Evolutionary conservation across 371 early-diverging fungal species (phyloP).

Genomic region (Entomophthora muscae): DNA sequence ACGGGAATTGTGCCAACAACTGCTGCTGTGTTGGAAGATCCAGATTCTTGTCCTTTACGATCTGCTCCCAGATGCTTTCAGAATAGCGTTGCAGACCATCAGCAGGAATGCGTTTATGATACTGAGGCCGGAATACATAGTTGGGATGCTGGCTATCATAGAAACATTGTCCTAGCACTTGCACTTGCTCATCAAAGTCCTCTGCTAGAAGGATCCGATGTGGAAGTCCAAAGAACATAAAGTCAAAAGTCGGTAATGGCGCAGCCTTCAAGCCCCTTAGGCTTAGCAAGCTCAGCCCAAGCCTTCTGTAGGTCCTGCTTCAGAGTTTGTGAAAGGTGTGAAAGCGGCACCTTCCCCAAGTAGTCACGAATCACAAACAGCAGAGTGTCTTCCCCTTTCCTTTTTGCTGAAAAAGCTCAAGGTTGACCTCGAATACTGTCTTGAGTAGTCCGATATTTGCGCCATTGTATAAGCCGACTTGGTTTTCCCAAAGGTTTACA

Average conservation of each 20-base stretch:
- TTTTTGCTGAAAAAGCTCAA: slow-evolving; percentile 81
- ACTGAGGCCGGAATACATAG: slow-evolving; percentile 71
- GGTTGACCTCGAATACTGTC: slow-evolving; percentile 94
- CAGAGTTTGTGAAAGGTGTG: slow-evolving; percentile 59
- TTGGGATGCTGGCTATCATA: slow-evolving; percentile 38
- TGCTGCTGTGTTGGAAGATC: slow-evolving; percentile 97
- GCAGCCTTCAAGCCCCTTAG: slow-evolving; percentile 60
- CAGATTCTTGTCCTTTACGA: slow-evolving; percentile 81
- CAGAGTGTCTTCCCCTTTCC: slow-evolving; percentile 69
- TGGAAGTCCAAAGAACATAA: slow-evolving; percentile 77
- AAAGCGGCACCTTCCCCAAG: slow-evolving; percentile 72
- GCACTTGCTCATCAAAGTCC: slow-evolving; percentile 57
- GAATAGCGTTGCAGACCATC: slow-evolving; percentile 89
- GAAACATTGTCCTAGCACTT: slow-evolving; percentile 53
- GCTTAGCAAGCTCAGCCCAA: slow-evolving; percentile 81
- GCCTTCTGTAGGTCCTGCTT: slow-evolving; percentile 69
- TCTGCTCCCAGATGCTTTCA: slow-evolving; percentile 83
- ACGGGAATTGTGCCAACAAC: slow-evolving; percentile 88
- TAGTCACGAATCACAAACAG: slow-evolving; percentile 94
- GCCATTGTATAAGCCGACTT: slow-evolving; percentile 94
- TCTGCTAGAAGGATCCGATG: slow-evolving; percentile 79
- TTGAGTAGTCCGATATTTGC: slow-evolving; percentile 98
- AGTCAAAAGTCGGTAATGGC: slow-evolving; percentile 77
- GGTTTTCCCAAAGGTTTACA: slow-evolving; percentile 94
- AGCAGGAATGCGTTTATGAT: slow-evolving; percentile 84